Evolutionary conservation across 2,329 filamentous ascomycete genomes (phyloP), one percentile per base, ranked within the genome.

Genomic region (Coniochaeta sp.): DNA sequence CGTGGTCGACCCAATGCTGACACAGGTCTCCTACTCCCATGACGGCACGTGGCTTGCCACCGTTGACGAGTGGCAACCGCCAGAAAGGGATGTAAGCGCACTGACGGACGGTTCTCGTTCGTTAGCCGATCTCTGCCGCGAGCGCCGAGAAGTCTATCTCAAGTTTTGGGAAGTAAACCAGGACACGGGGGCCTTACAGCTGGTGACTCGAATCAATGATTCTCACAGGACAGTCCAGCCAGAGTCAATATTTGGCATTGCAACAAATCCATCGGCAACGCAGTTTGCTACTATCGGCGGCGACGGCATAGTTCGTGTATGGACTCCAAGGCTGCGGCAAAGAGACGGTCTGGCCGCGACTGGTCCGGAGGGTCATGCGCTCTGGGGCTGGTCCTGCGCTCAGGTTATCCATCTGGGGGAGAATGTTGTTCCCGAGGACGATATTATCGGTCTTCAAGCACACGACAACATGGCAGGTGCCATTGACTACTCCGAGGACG

Each of bases 31-130:
- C 50, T 85, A 95, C 65, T 93, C 90, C 50, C 78, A 82, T 57
- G 89, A 98, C 69, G 93, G 93, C 19, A 82, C 86, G 65, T 98
- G 93, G 93, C 82, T 99, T 60, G 93, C 89, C 4, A 97, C 91
- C 1, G 84, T 96, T 1, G 95, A 99, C 70, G 90, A 93, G 68
- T 99, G 95, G 95, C 81, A 83, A 58, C 92, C 92, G 1, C 85
- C 90, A 10, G 75, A 77, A 14, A 78, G 83, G 62, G 92, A 97
- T 69, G 74, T 90, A 16, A 81, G 84, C 42, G 81, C 81, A 60
- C 72, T 89, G 9, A 77, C 78, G 22, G 74, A 72, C 44, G 73
- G 70, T n/a, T 70, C 73, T 58, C 74, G 69, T 55, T 66, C 67
- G 7, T 59, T 66, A 67, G 61, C 72, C 62, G 79, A 75, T 58